Percentiles rank a stretch among this genome's conserved stretches.
phyloP scores from a whole-genome alignment of 1,139 yeast genomes.

The Candida pseudoviswanathii region DNA sequence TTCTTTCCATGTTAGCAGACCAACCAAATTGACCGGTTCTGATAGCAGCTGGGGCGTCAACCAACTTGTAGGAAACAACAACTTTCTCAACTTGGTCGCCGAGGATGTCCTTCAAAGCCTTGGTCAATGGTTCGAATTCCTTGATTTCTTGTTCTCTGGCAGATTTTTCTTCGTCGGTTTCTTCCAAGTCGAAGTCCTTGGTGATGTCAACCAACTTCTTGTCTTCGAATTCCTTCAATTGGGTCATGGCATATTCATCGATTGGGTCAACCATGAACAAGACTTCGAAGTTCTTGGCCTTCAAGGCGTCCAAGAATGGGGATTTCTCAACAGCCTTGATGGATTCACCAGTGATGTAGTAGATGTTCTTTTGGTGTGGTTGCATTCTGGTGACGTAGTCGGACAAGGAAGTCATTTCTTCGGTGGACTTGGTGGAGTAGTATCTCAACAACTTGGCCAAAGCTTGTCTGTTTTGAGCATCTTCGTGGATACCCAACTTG shows the following conservation, averaged over 20 bases:
- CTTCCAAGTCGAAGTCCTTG: conserved; percentile 98
- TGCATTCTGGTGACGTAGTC: conserved; percentile 99
- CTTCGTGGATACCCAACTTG: conserved; percentile 99
- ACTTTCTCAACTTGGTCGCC: conserved; percentile 99
- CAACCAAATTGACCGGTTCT: conserved; percentile 99
- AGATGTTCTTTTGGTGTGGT: conserved; percentile 99
- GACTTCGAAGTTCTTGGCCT: conserved; percentile 98
- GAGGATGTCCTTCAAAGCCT: conserved; percentile 93
- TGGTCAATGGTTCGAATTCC: conserved; percentile 91
- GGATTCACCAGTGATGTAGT: conserved; percentile 99
- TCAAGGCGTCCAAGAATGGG: conserved; percentile 98
- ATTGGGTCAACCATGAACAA: conserved; percentile 98
- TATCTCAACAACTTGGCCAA: conserved; percentile 96
- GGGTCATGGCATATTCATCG: conserved; percentile 99
- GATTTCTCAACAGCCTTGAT: conserved; percentile 97
- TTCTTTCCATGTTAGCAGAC: conserved; percentile 99
- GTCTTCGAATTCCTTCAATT: conserved; percentile 98
- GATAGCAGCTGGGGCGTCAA: conserved; percentile 99
- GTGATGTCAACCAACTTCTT: conserved; percentile 98
- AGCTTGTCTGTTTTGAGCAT: conserved; percentile 94
- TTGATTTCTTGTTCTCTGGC: conserved; percentile 90
- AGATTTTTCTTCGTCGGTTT: conserved; percentile 96
- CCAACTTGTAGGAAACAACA: conserved; percentile 95
- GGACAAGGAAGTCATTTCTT: conserved; percentile 90
- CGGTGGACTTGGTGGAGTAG: conserved; percentile 94